Conservation (phyloP, 495 filamentous ascomycete species). For the Tuber brumale region DNA sequence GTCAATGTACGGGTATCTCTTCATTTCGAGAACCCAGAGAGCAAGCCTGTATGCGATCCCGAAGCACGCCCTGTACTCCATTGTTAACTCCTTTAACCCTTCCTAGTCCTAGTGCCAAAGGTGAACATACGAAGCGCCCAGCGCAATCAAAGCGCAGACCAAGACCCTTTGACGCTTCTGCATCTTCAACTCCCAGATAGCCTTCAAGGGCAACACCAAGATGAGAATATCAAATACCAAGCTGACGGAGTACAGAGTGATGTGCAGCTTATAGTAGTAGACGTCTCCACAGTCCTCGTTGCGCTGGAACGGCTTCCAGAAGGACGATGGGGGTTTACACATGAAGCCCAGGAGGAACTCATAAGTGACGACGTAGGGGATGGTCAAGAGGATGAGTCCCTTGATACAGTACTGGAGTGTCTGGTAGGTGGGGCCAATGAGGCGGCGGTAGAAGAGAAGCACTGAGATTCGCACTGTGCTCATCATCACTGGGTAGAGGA, state of each 20-base stretch:
- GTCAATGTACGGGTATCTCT: constrained; percentile 5
- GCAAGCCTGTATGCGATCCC: constrained; percentile 3
- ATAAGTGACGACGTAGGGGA: constrained; percentile 8
- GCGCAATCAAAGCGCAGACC: not conserved
- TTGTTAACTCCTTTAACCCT: not conserved
- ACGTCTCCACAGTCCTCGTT: not conserved
- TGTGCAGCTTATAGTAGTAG: constrained; percentile 4
- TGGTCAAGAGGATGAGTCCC: not conserved
- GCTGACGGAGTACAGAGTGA: not conserved
- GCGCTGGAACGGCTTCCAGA: constrained; percentile 9
- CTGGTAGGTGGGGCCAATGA: constrained; percentile 5
- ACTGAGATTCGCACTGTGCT: constrained; percentile 2
- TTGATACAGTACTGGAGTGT: not conserved
- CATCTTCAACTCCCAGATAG: constrained; percentile 8
- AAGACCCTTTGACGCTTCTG: not conserved
- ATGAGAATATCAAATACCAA: constrained; percentile 8
- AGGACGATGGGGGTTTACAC: constrained; percentile 4
- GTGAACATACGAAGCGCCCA: constrained; percentile 1
- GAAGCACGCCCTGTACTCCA: not conserved
- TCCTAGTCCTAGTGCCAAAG: not conserved
- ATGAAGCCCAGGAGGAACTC: constrained; percentile 4
- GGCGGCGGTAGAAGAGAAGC: constrained; percentile 11
- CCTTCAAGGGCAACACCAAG: constrained; percentile 7
- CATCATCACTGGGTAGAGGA: constrained; percentile 2
- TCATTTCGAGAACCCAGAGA: constrained; percentile 1